Evolutionary conservation across 208 protist species (phyloP), one percentile per base, ranked within the genome.

Genomic region (Endotrypanum monterogeii): DNA sequence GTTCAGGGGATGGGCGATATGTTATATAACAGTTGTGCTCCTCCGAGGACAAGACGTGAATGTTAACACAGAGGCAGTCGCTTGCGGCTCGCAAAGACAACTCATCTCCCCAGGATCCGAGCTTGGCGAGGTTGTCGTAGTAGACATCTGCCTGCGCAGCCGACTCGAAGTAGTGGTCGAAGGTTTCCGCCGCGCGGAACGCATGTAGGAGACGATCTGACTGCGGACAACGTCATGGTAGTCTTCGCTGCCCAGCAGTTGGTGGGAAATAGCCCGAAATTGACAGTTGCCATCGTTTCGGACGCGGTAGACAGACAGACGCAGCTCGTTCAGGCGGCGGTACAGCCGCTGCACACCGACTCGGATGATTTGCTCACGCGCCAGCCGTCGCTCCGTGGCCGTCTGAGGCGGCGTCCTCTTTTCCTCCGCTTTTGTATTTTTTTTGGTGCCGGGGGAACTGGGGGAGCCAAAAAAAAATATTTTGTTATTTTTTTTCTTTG

Each of bases 221-320:
- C 74, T 82, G 39, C 90, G 89, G 39, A 95, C 76, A 57, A 93
- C 74, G 60, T 96, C 89, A 73, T 96, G 90, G 79, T 91, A 94
- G 46, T 89, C 78, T 78, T 97, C 86, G 35, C 88, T 87, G 56
- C 93, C 89, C 25, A 94, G 83, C 37, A 97, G 76, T 68, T 97
- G 93, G n/a, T 95, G 88, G 3, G 91, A 81, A 74, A 97, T 85
- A 67, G 91, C 86, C 48, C 91, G 86, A 76, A 97, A 97, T 71
- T 96, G 92, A 68, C 93, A 97, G 77, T 97, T 97, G 52, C 93
- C 93, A 73, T 97, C 93, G 78, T 93, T 86, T 39, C 85, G 84
- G 25, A 96, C 83, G 60, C 75, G 82, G 68, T 88, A 78, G 28
- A 88, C 65, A 23, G 83, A 62, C 20, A 96, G 82, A 55, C 84